Evolutionary conservation across 495 filamentous ascomycete species (phyloP).

Genomic region (Trichoderma orchidacearum): DNA sequence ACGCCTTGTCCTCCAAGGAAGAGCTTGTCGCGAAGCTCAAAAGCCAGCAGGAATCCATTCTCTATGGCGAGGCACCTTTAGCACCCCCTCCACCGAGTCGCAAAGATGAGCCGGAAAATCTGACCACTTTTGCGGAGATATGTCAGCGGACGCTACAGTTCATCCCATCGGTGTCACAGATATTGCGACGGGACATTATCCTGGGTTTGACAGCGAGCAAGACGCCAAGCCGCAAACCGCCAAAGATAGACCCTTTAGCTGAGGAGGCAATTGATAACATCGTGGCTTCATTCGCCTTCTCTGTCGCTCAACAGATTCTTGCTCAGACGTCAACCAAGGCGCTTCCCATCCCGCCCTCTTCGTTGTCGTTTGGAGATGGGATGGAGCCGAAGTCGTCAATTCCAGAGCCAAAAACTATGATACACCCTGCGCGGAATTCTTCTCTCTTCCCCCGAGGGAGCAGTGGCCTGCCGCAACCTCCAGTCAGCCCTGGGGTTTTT

Average conservation of each 20-base stretch:
- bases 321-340: constrained; percentile 59
- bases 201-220: constrained; percentile 20
- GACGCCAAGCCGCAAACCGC: constrained; percentile 10
- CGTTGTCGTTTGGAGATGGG: constrained; percentile 25
- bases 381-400: constrained; percentile 38
- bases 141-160: constrained; percentile 68
- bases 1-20: constrained; percentile 42
- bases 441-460: constrained; percentile 27
- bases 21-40: constrained; percentile 43
- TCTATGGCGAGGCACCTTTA: constrained; percentile 36
- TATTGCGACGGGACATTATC: constrained; percentile 62
- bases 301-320: constrained; percentile 63
- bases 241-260: constrained; percentile 15
- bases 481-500: constrained; percentile 32
- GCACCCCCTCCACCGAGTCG: constrained; percentile 23
- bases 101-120: constrained; percentile 54
- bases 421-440: constrained; percentile 42
- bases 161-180: constrained; percentile 60
- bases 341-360: constrained; percentile 50
- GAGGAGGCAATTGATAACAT: constrained; percentile 61
- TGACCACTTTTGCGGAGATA: constrained; percentile 65
- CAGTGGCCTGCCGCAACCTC: constrained; percentile 12
- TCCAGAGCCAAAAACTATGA: constrained; percentile 49
- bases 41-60: constrained; percentile 38
- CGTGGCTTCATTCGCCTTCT: constrained; percentile 74